Percentiles rank a stretch among this genome's conserved stretches.
These are phyloP conservation scores for Alternaria sp. DNA, from an alignment of 2,329 filamentous ascomycete species.

Conservation along the genomic window DNA sequence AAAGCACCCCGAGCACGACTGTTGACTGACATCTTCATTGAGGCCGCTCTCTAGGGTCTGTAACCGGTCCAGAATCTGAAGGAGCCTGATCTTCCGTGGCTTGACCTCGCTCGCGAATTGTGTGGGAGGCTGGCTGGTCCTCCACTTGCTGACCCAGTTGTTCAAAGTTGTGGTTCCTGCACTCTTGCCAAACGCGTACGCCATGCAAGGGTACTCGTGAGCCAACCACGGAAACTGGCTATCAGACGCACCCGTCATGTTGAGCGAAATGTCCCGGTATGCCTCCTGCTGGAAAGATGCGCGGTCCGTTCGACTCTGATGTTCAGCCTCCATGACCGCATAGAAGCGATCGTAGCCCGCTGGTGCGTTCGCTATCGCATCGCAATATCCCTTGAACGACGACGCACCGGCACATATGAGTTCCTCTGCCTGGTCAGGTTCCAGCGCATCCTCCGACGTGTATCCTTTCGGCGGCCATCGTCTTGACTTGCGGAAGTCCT, in stretches of 20 bases:
- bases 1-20: conserved; percentile 16
- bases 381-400: conserved; percentile 50
- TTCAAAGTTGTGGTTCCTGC: conserved; percentile 77
- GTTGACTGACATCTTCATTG: conserved; percentile 51
- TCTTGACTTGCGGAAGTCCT: conserved; percentile 45
- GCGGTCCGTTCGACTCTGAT: conserved; percentile 48
- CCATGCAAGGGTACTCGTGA: conserved; percentile 75
- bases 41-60: conserved; percentile 51
- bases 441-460: conserved; percentile 40
- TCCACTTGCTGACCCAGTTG: conserved; percentile 68
- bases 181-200: conserved; percentile 69
- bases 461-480: conserved; percentile 51
- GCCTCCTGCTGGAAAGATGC: conserved; percentile 44
- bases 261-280: conserved; percentile 48
- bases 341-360: conserved; percentile 49
- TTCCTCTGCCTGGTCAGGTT: conserved; percentile 44
- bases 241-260: conserved; percentile 44
- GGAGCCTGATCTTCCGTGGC: conserved; percentile 67
- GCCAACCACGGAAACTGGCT: conserved; percentile 68
- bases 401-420: conserved; percentile 48
- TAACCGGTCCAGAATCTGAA: conserved; percentile 54
- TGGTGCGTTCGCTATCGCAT: conserved; percentile 46
- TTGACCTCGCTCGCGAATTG: conserved; percentile 65
- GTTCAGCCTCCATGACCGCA: conserved; percentile 49
- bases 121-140: conserved; percentile 62